A percentile compares a stretch with the other conserved stretches of the same genome.
phyloP scores from a whole-genome alignment of 2,329 filamentous ascomycete species.

The Aureobasidium sp. region DNA sequence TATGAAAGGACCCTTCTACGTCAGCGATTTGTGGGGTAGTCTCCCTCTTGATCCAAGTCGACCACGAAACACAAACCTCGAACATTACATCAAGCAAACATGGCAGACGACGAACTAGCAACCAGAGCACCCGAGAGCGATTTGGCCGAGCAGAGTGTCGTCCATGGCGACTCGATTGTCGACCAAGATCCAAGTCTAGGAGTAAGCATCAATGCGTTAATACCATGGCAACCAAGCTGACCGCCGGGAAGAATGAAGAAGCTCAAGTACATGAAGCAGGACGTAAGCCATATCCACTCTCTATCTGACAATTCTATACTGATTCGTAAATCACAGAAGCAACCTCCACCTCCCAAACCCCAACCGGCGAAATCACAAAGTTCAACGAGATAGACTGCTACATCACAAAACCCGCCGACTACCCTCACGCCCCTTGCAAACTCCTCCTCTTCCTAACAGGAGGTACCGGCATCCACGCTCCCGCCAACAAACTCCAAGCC shows the following conservation, averaged over 20 bases:
- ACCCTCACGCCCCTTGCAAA: constrained; percentile 79
- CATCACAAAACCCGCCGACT: constrained; percentile 83
- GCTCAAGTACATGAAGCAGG: constrained; percentile 49
- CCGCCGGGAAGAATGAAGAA: not conserved
- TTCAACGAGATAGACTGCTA: constrained; percentile 81
- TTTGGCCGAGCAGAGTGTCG: constrained; percentile 57
- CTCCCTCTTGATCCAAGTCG: not conserved
- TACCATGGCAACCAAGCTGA: constrained; percentile 59
- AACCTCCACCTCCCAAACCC: constrained; percentile 16
- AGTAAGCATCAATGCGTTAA: constrained; percentile 43
- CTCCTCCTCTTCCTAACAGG: constrained; percentile 85
- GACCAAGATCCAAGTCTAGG: constrained; percentile 58
- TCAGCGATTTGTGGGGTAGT: constrained; percentile 10
- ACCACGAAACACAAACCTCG: not conserved
- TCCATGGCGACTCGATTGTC: constrained; percentile 49
- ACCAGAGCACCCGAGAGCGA: constrained; percentile 80
- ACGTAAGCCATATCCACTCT: constrained; percentile 54
- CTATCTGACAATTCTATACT: constrained; percentile 29
- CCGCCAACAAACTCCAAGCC: constrained; percentile 90
- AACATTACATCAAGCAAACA: constrained; percentile 35
- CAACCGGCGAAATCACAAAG: constrained; percentile 68
- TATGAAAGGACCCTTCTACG: constrained; percentile 12
- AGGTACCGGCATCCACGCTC: constrained; percentile 82
- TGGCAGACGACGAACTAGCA: constrained; percentile 74
- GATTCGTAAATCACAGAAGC: constrained; percentile 36